These are phyloP conservation scores for Phyllosticta citrichinensis DNA, from an alignment of 2,329 filamentous ascomycete genomes.

Conservation along the genomic window DNA sequence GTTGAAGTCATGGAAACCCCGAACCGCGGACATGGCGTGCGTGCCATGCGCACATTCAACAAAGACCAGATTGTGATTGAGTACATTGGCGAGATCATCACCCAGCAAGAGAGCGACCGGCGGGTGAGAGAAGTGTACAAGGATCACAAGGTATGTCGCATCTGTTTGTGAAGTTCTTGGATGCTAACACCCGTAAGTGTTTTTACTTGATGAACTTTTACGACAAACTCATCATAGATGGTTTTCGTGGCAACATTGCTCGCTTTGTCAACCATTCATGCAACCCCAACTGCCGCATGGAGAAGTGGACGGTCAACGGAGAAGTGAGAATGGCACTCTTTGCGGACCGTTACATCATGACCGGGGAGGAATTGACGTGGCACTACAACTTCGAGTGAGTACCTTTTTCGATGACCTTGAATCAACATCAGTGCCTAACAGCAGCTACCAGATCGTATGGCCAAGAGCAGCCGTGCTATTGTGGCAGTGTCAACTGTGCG, in stretches of 20 bases:
- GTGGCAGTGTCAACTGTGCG: slow-evolving; percentile 50
- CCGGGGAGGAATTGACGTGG: slow-evolving; percentile 91
- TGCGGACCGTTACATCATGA: slow-evolving; percentile 80
- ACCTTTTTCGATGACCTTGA: neutral
- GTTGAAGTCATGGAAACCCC: slow-evolving; percentile 90
- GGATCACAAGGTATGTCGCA: slow-evolving; percentile 65
- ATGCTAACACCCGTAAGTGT: slow-evolving; percentile 48
- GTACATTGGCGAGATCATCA: slow-evolving; percentile 96
- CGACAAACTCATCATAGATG: slow-evolving; percentile 97
- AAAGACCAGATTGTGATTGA: slow-evolving; percentile 96
- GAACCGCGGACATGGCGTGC: slow-evolving; percentile 83
- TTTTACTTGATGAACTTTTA: slow-evolving; percentile 99
- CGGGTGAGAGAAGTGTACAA: slow-evolving; percentile 93
- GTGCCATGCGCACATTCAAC: slow-evolving; percentile 78
- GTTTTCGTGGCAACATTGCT: slow-evolving; percentile 88
- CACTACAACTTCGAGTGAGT: slow-evolving; percentile 68
- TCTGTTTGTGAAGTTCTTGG: neutral
- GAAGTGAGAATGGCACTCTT: slow-evolving; percentile 96
- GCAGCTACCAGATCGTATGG: slow-evolving; percentile 23
- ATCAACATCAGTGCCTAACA: neutral
- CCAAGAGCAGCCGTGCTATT: slow-evolving; percentile 54
- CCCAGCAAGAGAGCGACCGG: slow-evolving; percentile 81
- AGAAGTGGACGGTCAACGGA: slow-evolving; percentile 91
- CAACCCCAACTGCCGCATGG: slow-evolving; percentile 93
- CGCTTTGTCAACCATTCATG: slow-evolving; percentile 98